Evolutionary conservation across 1,139 yeast species (phyloP).

Genomic region (Nakaseomyces glabratus): DNA sequence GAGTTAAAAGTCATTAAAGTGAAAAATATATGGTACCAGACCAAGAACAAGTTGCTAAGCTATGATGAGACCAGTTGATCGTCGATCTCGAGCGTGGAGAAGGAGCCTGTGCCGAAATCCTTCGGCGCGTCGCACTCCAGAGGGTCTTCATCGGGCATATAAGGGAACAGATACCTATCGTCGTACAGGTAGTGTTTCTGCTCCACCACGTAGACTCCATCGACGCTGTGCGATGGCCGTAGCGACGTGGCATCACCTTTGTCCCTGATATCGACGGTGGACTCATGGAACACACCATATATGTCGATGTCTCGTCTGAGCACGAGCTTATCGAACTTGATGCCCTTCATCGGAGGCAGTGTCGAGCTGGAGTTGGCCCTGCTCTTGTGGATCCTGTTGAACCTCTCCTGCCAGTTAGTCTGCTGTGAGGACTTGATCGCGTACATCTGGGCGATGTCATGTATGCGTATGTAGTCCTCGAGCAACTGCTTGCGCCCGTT

Average conservation of each 20-base stretch:
- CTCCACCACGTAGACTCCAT: conserved; percentile 1
- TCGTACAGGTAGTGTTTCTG: neutral
- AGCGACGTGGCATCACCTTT: neutral
- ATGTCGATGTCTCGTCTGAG: conserved; percentile 13
- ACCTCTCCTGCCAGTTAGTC: conserved; percentile 1
- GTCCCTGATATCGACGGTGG: conserved; percentile 11
- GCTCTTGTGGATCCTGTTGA: neutral
- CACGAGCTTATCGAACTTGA: conserved; percentile 11
- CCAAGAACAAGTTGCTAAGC: no score
- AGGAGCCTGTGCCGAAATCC: no score
- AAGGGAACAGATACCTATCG: conserved; percentile 1
- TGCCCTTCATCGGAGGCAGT: no score
- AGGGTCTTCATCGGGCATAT: conserved; percentile 4
- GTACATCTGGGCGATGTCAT: no score
- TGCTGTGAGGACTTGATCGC: conserved; percentile 6
- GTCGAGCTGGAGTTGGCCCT: no score
- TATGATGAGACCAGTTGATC: no score
- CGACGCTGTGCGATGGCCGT: neutral
- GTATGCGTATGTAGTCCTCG: conserved; percentile 3
- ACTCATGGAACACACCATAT: conserved; percentile 10
- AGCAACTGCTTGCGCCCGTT: conserved; percentile 3
- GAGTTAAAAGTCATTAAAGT: no score
- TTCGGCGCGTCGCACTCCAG: conserved; percentile 1
- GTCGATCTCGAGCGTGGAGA: no score
- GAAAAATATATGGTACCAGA: no score